A percentile compares a stretch with the other conserved stretches of the same genome.
Evolutionary conservation across 2,329 filamentous ascomycete genomes (phyloP).

Genomic region (Parastagonospora nodorum): DNA sequence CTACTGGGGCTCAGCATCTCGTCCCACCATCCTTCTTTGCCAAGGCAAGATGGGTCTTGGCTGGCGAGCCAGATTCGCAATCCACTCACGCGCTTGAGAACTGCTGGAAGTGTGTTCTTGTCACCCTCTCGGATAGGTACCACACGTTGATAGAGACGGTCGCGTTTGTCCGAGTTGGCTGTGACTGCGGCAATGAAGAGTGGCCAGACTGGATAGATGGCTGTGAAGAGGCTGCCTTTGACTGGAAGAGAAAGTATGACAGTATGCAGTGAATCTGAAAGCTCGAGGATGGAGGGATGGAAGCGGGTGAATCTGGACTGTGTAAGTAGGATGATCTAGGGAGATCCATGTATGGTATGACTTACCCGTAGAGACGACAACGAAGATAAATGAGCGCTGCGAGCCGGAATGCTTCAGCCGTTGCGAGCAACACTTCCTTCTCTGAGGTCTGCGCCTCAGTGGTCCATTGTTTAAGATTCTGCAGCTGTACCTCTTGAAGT

Average conservation of each 20-base stretch:
- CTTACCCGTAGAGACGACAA: constrained; percentile 38
- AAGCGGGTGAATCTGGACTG: constrained; percentile 33
- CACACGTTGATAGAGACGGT: constrained; percentile 36
- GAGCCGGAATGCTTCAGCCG: constrained; percentile 37
- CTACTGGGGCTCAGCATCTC: constrained; percentile 39
- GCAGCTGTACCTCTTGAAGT: constrained; percentile 30
- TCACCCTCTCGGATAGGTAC: constrained; percentile 40
- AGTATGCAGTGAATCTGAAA: constrained; percentile 30
- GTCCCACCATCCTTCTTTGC: constrained; percentile 40
- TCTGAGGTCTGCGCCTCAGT: constrained; percentile 25
- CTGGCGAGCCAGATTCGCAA: constrained; percentile 38
- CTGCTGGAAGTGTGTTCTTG: constrained; percentile 37
- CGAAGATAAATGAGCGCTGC: constrained; percentile 40
- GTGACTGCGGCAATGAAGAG: constrained; percentile 41
- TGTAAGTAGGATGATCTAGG: constrained; percentile 4
- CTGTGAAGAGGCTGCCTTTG: constrained; percentile 39
- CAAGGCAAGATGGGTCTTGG: constrained; percentile 27
- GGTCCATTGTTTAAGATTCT: constrained; percentile 36
- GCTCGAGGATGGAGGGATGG: constrained; percentile 34
- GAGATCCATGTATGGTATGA: background rate
- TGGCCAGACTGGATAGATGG: constrained; percentile 41
- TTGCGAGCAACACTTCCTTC: constrained; percentile 34
- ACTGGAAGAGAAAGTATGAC: constrained; percentile 36
- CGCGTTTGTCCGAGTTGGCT: constrained; percentile 37
- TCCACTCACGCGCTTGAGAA: constrained; percentile 37